phyloP scores from a whole-genome alignment of 768 basidiomycete genomes.

The Pseudohyphozyma bogoriensis region DNA sequence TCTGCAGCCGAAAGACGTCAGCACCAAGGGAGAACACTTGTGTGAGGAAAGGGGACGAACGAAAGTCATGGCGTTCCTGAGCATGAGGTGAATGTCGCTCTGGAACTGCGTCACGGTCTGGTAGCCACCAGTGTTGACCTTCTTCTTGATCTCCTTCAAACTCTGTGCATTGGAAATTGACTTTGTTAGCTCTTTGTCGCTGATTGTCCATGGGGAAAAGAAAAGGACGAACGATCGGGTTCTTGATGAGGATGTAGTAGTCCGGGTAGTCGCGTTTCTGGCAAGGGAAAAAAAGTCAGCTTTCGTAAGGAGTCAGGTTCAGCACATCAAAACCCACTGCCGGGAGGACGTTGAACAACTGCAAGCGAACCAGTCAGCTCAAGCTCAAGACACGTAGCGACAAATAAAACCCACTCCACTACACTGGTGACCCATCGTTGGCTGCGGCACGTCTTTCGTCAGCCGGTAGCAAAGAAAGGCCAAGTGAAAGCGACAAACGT shows the following conservation, averaged over 20 bases:
- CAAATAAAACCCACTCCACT: constrained; percentile 1
- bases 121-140: constrained; percentile 35
- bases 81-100: constrained; percentile 66
- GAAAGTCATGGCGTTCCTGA: constrained; percentile 42
- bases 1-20: constrained; percentile 8
- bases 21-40: neutral
- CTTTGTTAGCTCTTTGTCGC: too few species aligned
- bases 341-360: constrained; percentile 74
- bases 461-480: too few species aligned
- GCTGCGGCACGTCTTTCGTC: constrained; percentile 36
- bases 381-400: neutral
- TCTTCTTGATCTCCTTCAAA: constrained; percentile 71
- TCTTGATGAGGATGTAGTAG: constrained; percentile 78
- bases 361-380: constrained; percentile 54
- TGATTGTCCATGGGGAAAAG: neutral
- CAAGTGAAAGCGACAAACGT: constrained; percentile 3
- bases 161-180: constrained; percentile 39
- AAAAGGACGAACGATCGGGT: constrained; percentile 51
- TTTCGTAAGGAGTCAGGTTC: neutral
- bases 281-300: neutral
- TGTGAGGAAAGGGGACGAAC: constrained; percentile 2
- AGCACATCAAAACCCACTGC: constrained; percentile 27
- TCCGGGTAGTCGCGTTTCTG: constrained; percentile 45
- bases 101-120: constrained; percentile 20
- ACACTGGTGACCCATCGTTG: constrained; percentile 43